Percentiles rank a stretch among this genome's conserved stretches.
Evolutionary conservation across 345 rosid genomes (phyloP).

Genomic region (Syzygium oleosum): DNA sequence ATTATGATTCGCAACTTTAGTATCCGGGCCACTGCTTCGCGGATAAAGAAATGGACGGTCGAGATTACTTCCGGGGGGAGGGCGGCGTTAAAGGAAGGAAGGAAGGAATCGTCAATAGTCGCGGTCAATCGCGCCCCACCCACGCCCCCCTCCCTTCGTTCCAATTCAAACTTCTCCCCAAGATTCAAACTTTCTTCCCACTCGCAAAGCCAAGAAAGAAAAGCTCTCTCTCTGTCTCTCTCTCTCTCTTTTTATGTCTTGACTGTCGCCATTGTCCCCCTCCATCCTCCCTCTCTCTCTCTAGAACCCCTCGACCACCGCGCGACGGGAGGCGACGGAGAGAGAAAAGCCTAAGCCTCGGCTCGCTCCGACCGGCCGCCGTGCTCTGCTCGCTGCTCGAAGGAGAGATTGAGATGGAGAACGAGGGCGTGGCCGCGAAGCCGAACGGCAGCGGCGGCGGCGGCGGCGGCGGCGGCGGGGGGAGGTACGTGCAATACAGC

Average conservation of each 20-base stretch:
- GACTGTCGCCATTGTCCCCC: neutral
- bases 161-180: neutral
- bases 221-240: neutral
- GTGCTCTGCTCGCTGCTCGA: neutral
- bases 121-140: neutral
- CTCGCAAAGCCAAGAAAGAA: neutral
- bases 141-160: neutral
- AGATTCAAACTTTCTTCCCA: neutral
- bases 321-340: neutral
- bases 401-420: neutral
- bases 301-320: neutral
- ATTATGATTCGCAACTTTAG: fast-evolving
- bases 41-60: neutral
- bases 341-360: neutral
- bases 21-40: neutral
- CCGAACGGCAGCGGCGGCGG: constrained; percentile 1
- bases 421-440: neutral
- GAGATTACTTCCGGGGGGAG: neutral
- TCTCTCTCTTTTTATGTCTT: neutral
- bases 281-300: neutral
- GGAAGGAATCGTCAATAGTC: neutral
- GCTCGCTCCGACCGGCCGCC: too few species aligned
- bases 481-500: constrained; percentile 51
- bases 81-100: neutral
- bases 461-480: constrained; percentile 23